Evolutionary conservation across 495 filamentous ascomycete species (phyloP).

Genomic region (Podospora pseudoanserina): DNA sequence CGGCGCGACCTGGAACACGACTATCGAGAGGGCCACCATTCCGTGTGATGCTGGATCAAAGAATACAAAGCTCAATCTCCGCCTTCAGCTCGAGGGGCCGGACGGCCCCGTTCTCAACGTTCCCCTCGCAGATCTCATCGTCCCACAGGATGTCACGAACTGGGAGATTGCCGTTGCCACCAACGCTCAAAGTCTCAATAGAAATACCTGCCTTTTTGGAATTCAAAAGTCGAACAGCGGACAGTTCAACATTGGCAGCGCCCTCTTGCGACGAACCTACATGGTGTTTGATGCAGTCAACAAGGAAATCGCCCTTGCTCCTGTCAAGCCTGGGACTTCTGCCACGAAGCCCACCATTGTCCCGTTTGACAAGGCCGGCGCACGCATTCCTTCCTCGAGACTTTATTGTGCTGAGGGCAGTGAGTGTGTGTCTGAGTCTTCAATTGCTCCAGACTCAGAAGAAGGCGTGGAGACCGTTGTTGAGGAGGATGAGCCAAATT

Average conservation of each 20-base stretch:
- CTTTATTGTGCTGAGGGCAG: conserved; percentile 9
- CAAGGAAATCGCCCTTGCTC: conserved; percentile 6
- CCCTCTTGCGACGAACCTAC: conserved; percentile 5
- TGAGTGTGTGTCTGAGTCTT: background rate
- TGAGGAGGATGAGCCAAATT: background rate
- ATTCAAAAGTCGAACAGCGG: background rate
- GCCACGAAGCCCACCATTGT: conserved; percentile 1
- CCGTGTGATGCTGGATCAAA: conserved; percentile 2
- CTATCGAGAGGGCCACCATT: background rate
- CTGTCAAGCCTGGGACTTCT: background rate
- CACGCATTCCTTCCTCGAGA: conserved; percentile 13
- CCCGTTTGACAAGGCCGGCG: conserved; percentile 11
- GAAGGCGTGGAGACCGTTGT: background rate
- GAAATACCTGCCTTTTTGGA: conserved; percentile 7
- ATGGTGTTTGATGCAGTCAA: conserved; percentile 11
- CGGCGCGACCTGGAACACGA: conserved; percentile 4
- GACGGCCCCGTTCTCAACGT: conserved; percentile 6
- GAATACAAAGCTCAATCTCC: background rate
- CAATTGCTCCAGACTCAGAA: background rate
- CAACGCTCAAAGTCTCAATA: background rate
- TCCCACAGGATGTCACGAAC: background rate
- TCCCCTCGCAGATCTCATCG: conserved; percentile 4
- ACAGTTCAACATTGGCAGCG: conserved; percentile 5
- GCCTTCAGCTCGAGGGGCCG: conserved; percentile 7
- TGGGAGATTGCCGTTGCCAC: background rate